A percentile compares a stretch with the other conserved stretches of the same genome.
Conservation (phyloP, 129 eudicot species). For the Lactuca sativa region DNA sequence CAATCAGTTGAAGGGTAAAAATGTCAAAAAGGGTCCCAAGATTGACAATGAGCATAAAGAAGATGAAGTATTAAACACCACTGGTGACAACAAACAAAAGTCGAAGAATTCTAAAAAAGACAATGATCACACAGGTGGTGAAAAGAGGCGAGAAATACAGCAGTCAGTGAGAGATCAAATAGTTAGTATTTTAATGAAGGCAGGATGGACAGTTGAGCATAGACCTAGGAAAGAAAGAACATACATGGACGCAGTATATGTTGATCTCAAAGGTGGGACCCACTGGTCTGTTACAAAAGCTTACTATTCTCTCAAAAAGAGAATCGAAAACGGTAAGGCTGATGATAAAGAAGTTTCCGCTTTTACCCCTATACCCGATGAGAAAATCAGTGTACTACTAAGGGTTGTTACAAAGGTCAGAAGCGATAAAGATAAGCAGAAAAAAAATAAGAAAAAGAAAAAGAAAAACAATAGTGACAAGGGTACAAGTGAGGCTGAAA, state of each 20-base stretch:
- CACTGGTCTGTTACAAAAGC: constrained; percentile 89
- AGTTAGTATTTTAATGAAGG: constrained; percentile 46
- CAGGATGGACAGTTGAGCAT: constrained; percentile 76
- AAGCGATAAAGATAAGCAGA: constrained; percentile 34
- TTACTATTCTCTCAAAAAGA: constrained; percentile 48
- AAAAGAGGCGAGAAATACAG: constrained; percentile 41
- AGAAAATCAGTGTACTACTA: constrained; percentile 51
- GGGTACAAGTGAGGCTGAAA: constrained; percentile 17
- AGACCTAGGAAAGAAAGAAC: constrained; percentile 55
- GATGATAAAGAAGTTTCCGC: constrained; percentile 38
- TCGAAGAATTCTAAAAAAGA: constrained; percentile 18
- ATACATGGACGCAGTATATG: constrained; percentile 76
- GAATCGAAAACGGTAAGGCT: constrained; percentile 46
- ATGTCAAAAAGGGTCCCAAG: constrained; percentile 10
- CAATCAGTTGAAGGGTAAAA: constrained; percentile 23
- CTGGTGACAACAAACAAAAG: constrained; percentile 18
- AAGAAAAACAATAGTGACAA: constrained; percentile 24
- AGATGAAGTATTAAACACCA: constrained; percentile 18
- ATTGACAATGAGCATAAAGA: constrained; percentile 5
- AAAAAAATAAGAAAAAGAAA: constrained; percentile 18
- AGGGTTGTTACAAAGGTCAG: constrained; percentile 39
- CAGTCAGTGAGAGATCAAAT: constrained; percentile 64
- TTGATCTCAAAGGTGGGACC: constrained; percentile 52
- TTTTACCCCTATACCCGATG: constrained; percentile 72
- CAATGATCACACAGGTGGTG: constrained; percentile 8